Base-by-base conservation (phyloP, 768 basidiomycete genomes). In the Coprinopsis cinerea region DNA sequence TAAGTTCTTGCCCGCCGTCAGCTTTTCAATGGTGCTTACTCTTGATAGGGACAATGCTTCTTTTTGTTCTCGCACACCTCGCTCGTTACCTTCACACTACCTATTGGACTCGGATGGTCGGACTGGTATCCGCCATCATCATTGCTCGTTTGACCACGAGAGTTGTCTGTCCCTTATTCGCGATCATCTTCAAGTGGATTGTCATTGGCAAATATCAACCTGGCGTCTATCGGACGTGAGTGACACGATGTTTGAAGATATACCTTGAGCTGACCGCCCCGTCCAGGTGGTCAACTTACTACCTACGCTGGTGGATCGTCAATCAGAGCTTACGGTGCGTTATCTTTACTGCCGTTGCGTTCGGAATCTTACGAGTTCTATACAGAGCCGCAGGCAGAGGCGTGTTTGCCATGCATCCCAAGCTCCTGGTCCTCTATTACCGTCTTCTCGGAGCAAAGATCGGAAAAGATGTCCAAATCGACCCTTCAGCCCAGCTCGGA, bases 101-200 rank as follows among this genome's bases (percentile, higher is more conserved):
- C 20, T 74, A 62, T 52, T 72, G 67, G 67, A 55, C 64, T 6
- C 64, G 67, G 11, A 57, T 72, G 23, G 57, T 49, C n/a, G 61
- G 67, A 0, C 61, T 76, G 1, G 17, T 73, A 2, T 47, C 57
- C 0, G 60, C 72, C 0, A 69, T 75, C 44, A 24, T 66, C 18
- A 55, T 57, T 17, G 72, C 71, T 0, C 61, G 72, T 24, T 44
- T 71, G 3, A 48, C 59, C 3, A 64, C 64, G 15, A 64, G 70
- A 15, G 60, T 70, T 32, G 48, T 72, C 22, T 66, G 64, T 22
- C 75, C 75, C 1, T 26, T 75, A 20, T 51, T 57, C 3, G 64
- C 73, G 0, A 74, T 75, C 44, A 11, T 60, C 9, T 72, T 75
- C 65, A 75, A 77, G 46, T 77, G 75, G 74, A 27, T 70, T 34